These are phyloP conservation scores for Salix koriyanagi DNA, from an alignment of 345 rosid genomes.

Conservation along the genomic window DNA sequence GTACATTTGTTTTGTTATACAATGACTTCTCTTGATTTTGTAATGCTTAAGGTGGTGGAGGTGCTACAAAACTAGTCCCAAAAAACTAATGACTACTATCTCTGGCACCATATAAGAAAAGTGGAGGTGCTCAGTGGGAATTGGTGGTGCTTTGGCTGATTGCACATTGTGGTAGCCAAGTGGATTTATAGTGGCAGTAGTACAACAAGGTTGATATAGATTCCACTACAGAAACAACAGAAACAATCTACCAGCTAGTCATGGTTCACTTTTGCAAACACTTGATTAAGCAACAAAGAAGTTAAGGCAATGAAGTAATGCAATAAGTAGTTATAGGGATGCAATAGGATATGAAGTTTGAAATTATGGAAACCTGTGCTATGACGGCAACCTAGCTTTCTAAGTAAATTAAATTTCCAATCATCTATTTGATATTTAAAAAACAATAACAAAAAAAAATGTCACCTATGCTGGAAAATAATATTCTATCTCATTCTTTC, in stretches of 20 bases:
- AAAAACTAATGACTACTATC: too few relatives aligned
- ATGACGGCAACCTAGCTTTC: background rate
- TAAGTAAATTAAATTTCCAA: background rate
- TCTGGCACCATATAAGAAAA: background rate
- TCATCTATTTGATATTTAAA: background rate
- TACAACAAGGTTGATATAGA: background rate
- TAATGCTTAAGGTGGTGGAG: background rate
- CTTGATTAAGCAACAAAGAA: background rate
- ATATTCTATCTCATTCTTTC: background rate
- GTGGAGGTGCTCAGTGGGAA: background rate
- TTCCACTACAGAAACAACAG: background rate
- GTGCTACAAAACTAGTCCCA: background rate
- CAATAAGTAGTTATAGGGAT: background rate
- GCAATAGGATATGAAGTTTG: background rate
- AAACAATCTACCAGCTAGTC: background rate
- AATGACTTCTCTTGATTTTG: background rate
- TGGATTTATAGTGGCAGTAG: background rate
- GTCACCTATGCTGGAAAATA: background rate
- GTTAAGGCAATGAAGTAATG: background rate
- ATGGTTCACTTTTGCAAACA: too few relatives aligned
- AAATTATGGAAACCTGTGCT: background rate
- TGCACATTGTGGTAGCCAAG: background rate
- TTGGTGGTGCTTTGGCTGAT: background rate
- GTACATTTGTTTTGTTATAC: background rate
- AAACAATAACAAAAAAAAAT: background rate